A percentile compares a stretch with the other conserved stretches of the same genome.
These are phyloP conservation scores for Diaporthe vaccinii DNA, from an alignment of 2,329 filamentous ascomycete species.

Conservation along the genomic window DNA sequence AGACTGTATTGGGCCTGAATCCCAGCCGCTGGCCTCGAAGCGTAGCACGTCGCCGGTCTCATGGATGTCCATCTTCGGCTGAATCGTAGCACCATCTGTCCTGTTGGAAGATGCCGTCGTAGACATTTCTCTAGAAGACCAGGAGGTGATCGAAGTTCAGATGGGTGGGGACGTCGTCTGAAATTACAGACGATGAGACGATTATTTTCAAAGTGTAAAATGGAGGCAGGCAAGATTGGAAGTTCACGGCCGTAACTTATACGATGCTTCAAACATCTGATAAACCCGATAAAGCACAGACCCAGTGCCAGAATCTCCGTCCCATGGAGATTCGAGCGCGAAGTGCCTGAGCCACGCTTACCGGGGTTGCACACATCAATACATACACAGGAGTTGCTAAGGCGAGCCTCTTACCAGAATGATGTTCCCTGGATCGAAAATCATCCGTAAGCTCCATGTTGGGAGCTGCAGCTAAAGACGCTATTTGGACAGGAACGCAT, in stretches of 20 bases:
- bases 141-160: not conserved
- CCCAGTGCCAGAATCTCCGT: not conserved
- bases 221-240: not conserved
- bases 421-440: not conserved
- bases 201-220: not conserved
- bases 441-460: not conserved
- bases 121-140: not conserved
- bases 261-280: not conserved
- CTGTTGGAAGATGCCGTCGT: not conserved
- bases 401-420: not conserved
- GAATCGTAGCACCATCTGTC: not conserved
- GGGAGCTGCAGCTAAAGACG: not conserved
- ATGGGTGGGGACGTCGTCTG: not conserved
- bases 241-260: not conserved
- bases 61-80: not conserved
- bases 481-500: not conserved
- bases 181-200: not conserved
- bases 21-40: not conserved
- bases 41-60: not conserved
- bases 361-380: not conserved
- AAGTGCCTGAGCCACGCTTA: not conserved
- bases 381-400: not conserved
- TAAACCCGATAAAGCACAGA: not conserved
- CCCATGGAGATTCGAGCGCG: not conserved
- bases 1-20: not conserved